Conservation (phyloP, 441 rosid genomes). For the Erodium trifolium region DNA sequence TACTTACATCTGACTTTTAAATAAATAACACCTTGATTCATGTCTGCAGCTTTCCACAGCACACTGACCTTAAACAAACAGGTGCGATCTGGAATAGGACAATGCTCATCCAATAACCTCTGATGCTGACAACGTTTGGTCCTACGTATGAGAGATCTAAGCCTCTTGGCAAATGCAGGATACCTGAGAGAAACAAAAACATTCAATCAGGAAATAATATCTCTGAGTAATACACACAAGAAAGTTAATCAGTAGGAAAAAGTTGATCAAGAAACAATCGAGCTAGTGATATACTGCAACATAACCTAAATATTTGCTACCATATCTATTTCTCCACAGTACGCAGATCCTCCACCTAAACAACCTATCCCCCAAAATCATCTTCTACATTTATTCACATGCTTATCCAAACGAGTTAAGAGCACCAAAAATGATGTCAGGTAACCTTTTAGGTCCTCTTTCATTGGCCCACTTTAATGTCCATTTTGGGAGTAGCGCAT, state of each 20-base stretch:
- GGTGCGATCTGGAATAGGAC: conserved; percentile 34
- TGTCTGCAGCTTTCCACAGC: neutral
- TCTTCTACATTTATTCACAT: conserved; percentile 1
- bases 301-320: neutral
- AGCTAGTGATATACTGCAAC: conserved; percentile 4
- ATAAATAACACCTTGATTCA: neutral
- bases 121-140: conserved; percentile 39
- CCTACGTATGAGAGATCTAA: conserved; percentile 51
- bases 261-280: neutral
- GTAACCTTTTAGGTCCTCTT: conserved; percentile 7
- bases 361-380: neutral
- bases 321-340: too few relatives aligned
- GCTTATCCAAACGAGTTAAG: neutral
- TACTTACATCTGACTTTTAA: too few relatives aligned
- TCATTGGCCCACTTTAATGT: neutral
- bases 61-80: conserved; percentile 37
- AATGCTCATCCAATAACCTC: conserved; percentile 62
- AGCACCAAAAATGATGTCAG: conserved; percentile 11
- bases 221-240: neutral
- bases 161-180: conserved; percentile 44
- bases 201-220: neutral
- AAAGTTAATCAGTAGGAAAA: neutral
- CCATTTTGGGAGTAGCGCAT: conserved; percentile 10
- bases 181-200: conserved; percentile 38
- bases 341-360: neutral